A percentile compares a stretch with the other conserved stretches of the same genome.
Evolutionary conservation across 331 rosid genomes (phyloP).

Genomic region (Rhamnella rubrinervis): DNA sequence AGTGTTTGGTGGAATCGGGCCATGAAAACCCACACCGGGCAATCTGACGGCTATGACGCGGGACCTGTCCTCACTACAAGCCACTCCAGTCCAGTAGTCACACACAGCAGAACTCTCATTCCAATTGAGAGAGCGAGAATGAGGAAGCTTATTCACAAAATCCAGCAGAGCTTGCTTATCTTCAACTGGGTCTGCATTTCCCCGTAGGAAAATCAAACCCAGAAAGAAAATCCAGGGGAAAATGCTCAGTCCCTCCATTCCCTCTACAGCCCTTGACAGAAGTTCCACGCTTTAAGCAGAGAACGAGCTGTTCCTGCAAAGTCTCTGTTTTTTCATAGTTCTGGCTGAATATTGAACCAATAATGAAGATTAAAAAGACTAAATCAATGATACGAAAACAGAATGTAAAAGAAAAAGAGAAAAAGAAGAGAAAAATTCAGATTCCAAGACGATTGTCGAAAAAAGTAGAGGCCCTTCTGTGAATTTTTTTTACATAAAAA

Average conservation of each 20-base stretch:
- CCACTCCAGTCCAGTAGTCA: slow-evolving; percentile 69
- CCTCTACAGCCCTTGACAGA: not conserved
- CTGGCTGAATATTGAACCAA: slow-evolving; percentile 25
- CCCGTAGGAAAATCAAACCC: slow-evolving; percentile 37
- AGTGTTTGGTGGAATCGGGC: slow-evolving; percentile 65
- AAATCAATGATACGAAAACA: slow-evolving; percentile 14
- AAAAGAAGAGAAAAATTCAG: slow-evolving; percentile 28
- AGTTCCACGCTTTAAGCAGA: slow-evolving; percentile 28
- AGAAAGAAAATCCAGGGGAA: slow-evolving; percentile 35
- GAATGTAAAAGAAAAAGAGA: slow-evolving; percentile 17
- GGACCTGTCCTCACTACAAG: slow-evolving; percentile 52
- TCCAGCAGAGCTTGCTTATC: slow-evolving; percentile 76
- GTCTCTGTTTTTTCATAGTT: slow-evolving; percentile 17
- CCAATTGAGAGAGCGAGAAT: slow-evolving; percentile 75
- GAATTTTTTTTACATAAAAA: slow-evolving; percentile 41
- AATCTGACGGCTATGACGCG: slow-evolving; percentile 55
- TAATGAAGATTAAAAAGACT: slow-evolving; percentile 17
- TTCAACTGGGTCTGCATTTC: slow-evolving; percentile 61
- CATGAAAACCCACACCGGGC: slow-evolving; percentile 76
- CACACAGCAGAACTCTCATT: slow-evolving; percentile 49
- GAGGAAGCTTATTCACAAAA: slow-evolving; percentile 52
- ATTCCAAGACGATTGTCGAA: slow-evolving; percentile 69
- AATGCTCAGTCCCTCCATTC: slow-evolving; percentile 41
- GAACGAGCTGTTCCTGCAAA: slow-evolving; percentile 50
- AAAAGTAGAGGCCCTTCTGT: slow-evolving; percentile 51